Conservation (phyloP, 2,329 filamentous ascomycete species). For the Fusarium begoniae region DNA sequence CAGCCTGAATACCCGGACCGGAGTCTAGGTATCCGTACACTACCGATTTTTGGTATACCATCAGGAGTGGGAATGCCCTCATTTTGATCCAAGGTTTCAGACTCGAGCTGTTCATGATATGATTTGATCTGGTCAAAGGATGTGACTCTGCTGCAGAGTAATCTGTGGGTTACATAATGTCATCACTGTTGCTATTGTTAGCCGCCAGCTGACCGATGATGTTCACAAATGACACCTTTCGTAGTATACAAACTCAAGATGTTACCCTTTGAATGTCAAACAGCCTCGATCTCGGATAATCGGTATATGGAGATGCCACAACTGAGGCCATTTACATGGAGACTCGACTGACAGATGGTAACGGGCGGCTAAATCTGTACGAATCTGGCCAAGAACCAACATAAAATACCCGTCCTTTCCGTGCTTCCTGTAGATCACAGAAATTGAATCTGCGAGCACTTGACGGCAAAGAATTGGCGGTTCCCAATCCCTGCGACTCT, state of each 20-base stretch:
- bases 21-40: not conserved
- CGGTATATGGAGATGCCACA: not conserved
- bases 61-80: conserved; percentile 24
- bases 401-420: not conserved
- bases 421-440: conserved; percentile 11
- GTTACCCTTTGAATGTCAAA: not conserved
- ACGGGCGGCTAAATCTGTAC: conserved; percentile 28
- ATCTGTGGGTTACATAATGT: not conserved
- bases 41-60: not conserved
- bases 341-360: conserved; percentile 27
- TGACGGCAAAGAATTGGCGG: conserved; percentile 8
- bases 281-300: conserved; percentile 6
- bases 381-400: conserved; percentile 19
- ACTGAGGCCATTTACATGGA: conserved; percentile 25
- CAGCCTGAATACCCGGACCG: not conserved
- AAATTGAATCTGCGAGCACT: conserved; percentile 27
- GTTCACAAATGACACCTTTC: not conserved
- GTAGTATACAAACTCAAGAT: not conserved
- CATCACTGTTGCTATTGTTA: not conserved
- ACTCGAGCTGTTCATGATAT: not conserved
- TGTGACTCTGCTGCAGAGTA: not conserved
- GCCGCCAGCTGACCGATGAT: not conserved
- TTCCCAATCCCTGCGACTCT: conserved; percentile 18
- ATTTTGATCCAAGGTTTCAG: not conserved
- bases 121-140: not conserved